Evolutionary conservation across 345 rosid species (phyloP).

Genomic region (Euphorbia peplus): DNA sequence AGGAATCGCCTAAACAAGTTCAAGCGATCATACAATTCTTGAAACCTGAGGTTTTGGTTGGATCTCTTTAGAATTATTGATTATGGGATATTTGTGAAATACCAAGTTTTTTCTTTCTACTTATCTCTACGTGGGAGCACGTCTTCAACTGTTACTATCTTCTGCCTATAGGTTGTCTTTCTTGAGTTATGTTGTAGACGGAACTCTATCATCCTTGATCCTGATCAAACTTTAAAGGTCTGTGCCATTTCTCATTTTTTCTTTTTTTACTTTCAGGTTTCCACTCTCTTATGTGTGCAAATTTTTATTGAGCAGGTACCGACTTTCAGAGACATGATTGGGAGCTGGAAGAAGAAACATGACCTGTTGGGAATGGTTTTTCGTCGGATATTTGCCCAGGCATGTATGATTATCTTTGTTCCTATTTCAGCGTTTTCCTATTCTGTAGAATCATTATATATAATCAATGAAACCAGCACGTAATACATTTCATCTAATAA

Average conservation of each 20-base stretch:
- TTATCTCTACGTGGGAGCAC: too few species aligned
- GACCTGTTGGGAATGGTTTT: slow-evolving; percentile 83
- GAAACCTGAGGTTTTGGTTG: slow-evolving; percentile 72
- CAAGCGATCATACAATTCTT: slow-evolving; percentile 65
- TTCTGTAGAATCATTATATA: not conserved
- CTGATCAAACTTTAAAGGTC: slow-evolving; percentile 83
- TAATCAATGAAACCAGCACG: not conserved
- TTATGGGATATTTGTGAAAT: slow-evolving; percentile 30
- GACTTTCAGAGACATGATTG: slow-evolving; percentile 80
- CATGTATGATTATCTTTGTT: slow-evolving; percentile 16
- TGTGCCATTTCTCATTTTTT: slow-evolving; percentile 2
- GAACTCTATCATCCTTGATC: slow-evolving; percentile 54
- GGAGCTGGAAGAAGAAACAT: slow-evolving; percentile 86
- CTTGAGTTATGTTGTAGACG: slow-evolving; percentile 90
- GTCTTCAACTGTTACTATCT: not conserved
- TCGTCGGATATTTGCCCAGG: slow-evolving; percentile 98
- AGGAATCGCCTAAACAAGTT: slow-evolving; percentile 91
- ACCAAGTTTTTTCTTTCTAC: slow-evolving; percentile 8
- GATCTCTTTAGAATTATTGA: slow-evolving; percentile 22
- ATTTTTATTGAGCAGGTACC: slow-evolving; percentile 62
- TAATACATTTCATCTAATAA: not conserved
- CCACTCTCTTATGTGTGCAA: slow-evolving; percentile 8
- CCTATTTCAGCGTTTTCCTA: not conserved
- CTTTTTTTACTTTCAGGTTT: not conserved
- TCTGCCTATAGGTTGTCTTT: slow-evolving; percentile 69